These are phyloP conservation scores for Microdochium trichocladiopsis DNA, from an alignment of 2,329 filamentous ascomycete genomes.

Conservation along the genomic window DNA sequence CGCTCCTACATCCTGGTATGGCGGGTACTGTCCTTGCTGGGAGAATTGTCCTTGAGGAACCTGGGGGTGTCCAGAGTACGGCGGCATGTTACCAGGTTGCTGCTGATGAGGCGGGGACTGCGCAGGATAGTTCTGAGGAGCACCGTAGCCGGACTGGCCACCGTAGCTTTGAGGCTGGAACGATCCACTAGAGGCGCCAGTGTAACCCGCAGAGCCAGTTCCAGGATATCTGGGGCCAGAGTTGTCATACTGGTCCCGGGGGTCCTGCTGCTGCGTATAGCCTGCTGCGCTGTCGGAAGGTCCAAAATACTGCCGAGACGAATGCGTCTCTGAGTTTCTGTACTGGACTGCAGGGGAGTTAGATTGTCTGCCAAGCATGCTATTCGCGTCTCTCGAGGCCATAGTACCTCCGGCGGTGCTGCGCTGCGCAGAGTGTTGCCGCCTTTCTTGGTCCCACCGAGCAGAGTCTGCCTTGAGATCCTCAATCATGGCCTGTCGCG, in stretches of 20 bases:
- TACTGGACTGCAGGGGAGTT: constrained; percentile 53
- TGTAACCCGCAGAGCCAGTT: constrained; percentile 41
- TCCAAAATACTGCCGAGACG: constrained; percentile 38
- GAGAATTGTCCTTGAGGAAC: not conserved
- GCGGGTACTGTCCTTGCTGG: not conserved
- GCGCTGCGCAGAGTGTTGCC: constrained; percentile 42
- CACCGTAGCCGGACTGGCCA: constrained; percentile 15
- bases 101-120: constrained; percentile 18
- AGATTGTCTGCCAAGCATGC: constrained; percentile 45
- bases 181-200: constrained; percentile 29
- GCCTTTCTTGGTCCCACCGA: constrained; percentile 54
- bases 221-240: constrained; percentile 41
- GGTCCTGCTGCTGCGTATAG: constrained; percentile 19
- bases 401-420: constrained; percentile 51
- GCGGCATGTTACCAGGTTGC: constrained; percentile 13
- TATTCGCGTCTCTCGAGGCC: constrained; percentile 42
- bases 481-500: constrained; percentile 52
- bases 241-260: constrained; percentile 33
- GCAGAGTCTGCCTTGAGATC: constrained; percentile 56
- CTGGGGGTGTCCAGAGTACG: not conserved
- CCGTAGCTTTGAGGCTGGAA: constrained; percentile 22
- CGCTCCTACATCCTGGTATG: not conserved
- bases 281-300: constrained; percentile 28
- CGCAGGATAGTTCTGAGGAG: constrained; percentile 5
- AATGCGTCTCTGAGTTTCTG: constrained; percentile 44